Evolutionary conservation across 2,329 filamentous ascomycete species (phyloP).

Genomic region (Diaporthe ilicicola): DNA sequence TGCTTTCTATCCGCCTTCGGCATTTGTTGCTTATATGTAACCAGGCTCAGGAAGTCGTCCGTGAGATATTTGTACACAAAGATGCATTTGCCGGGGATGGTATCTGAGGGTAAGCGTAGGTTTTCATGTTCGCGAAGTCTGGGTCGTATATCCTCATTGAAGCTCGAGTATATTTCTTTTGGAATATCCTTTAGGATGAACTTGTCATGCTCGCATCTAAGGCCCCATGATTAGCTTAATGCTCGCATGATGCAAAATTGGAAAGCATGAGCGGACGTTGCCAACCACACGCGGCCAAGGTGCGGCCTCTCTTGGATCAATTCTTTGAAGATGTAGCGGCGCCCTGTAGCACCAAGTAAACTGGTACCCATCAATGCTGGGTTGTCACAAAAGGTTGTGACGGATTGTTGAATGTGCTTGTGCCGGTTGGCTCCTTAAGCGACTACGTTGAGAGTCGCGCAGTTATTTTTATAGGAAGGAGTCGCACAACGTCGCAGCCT

Average conservation of each 20-base stretch:
- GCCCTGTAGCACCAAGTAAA: conserved; percentile 1
- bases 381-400: background rate
- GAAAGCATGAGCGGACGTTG: background rate
- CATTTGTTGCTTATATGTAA: background rate
- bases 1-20: background rate
- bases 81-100: background rate
- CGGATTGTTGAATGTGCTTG: background rate
- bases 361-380: background rate
- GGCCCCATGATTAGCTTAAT: background rate
- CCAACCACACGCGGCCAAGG: background rate
- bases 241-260: background rate
- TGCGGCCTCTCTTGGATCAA: conserved; percentile 7
- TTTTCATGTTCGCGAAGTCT: background rate
- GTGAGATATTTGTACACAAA: background rate
- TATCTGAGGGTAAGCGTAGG: background rate
- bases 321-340: conserved; percentile 6
- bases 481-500: no score
- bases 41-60: background rate
- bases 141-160: background rate
- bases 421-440: background rate
- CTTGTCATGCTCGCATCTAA: background rate
- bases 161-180: background rate
- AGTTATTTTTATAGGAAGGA: background rate
- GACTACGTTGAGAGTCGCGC: background rate
- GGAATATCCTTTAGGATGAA: background rate